These are phyloP conservation scores for Candida wancherniae DNA, from an alignment of 805 yeast genomes.

Conservation along the genomic window DNA sequence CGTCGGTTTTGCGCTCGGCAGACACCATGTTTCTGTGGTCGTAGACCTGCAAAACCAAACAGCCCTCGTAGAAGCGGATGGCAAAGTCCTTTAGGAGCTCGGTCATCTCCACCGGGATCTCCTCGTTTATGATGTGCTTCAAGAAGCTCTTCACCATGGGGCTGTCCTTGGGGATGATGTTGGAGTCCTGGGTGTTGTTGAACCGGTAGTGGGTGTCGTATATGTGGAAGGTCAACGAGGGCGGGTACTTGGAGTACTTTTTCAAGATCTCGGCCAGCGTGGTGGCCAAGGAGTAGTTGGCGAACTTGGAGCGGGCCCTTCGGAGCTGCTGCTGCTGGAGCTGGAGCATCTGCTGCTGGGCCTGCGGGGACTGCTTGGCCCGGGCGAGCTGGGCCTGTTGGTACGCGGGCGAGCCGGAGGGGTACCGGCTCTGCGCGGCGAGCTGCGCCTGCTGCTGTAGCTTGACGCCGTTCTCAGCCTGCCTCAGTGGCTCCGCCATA, in stretches of 20 bases:
- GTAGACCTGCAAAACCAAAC: conserved; percentile 76
- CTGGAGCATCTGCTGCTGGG: conserved; percentile 19
- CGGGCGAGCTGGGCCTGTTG: conserved; percentile 1
- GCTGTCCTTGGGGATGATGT: conserved; percentile 69
- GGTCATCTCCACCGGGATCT: conserved; percentile 82
- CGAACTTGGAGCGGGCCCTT: conserved; percentile 21
- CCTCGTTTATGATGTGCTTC: conserved; percentile 71
- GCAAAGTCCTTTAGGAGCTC: conserved; percentile 88
- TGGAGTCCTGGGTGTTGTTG: conserved; percentile 81
- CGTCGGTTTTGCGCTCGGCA: not conserved
- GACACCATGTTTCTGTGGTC: conserved; percentile 65
- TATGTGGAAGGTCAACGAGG: conserved; percentile 84
- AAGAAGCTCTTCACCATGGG: conserved; percentile 76
- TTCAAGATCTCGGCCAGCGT: conserved; percentile 67
- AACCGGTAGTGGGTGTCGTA: conserved; percentile 89
- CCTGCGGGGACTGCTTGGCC: not conserved
- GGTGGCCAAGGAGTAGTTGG: conserved; percentile 56
- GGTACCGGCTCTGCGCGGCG: not conserved
- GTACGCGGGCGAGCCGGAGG: not conserved
- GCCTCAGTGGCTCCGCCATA: too few relatives aligned
- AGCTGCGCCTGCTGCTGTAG: not conserved
- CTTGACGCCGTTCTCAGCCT: too few relatives aligned
- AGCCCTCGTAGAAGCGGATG: conserved; percentile 82
- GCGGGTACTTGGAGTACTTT: conserved; percentile 71
- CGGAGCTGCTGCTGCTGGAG: conserved; percentile 19